Conservation (phyloP, 1,284 basidiomycete species). For the Ceratorhiza oryzae-sativae region DNA sequence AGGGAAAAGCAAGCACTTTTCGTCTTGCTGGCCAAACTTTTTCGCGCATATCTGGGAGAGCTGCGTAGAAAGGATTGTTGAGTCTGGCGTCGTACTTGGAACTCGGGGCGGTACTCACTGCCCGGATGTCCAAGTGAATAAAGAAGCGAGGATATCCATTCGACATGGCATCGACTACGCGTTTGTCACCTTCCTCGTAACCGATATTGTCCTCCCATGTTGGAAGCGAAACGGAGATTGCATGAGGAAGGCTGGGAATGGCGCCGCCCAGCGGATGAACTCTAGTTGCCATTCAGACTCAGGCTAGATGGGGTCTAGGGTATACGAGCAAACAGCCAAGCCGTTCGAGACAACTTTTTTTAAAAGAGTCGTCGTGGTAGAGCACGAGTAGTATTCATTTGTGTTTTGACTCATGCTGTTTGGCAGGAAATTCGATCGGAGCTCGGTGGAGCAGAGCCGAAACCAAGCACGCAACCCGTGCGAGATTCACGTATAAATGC, state of each 20-base stretch:
- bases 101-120: conserved; percentile 50
- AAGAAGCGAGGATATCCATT: conserved; percentile 98
- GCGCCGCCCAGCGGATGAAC: conserved; percentile 17
- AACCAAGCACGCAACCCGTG: conserved; percentile 8
- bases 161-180: conserved; percentile 83
- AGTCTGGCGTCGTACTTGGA: conserved; percentile 12
- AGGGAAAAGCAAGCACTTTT: conserved; percentile 80
- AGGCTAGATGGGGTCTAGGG: conserved; percentile 8
- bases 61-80: conserved; percentile 53
- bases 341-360: background rate
- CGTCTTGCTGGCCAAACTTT: conserved; percentile 75
- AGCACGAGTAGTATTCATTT: conserved; percentile 5
- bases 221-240: conserved; percentile 96
- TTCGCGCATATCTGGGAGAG: conserved; percentile 77
- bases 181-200: conserved; percentile 91
- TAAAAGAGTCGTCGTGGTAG: conserved; percentile 24
- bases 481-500: conserved; percentile 16
- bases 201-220: conserved; percentile 93
- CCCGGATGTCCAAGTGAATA: conserved; percentile 86
- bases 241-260: conserved; percentile 66
- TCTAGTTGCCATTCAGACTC: conserved; percentile 12
- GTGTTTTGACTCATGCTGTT: conserved; percentile 20
- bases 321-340: background rate
- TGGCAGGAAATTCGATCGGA: conserved; percentile 17
- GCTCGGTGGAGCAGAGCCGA: conserved; percentile 35